Evolutionary conservation across 306 rosid species (phyloP).

Genomic region (Nissolia schottii): DNA sequence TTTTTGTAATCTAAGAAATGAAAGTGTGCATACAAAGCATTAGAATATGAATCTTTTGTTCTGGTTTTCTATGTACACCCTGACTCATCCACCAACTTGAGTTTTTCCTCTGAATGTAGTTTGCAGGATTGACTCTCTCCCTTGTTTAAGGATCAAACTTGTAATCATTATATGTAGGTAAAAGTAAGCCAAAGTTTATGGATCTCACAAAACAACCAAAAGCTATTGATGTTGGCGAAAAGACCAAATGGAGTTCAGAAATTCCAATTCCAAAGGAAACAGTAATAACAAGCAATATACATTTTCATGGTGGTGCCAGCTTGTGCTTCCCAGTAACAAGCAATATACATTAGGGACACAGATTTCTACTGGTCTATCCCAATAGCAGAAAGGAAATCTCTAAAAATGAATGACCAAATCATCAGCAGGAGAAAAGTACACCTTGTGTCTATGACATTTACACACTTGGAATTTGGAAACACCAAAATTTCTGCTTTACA

Average conservation of each 20-base stretch:
- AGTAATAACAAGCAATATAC: neutral
- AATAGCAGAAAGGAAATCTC: neutral
- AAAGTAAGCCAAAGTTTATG: neutral
- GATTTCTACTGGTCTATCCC: neutral
- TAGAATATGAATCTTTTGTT: neutral
- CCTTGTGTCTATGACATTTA: neutral
- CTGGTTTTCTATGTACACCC: neutral
- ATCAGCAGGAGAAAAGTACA: neutral
- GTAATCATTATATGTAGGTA: neutral
- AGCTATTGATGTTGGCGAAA: neutral
- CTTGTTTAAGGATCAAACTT: neutral
- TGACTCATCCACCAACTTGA: neutral
- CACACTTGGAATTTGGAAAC: slow-evolving; percentile 4
- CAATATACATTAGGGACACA: neutral
- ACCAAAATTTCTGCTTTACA: neutral
- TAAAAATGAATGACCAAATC: neutral
- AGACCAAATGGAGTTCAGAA: neutral
- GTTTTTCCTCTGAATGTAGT: neutral
- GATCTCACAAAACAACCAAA: neutral
- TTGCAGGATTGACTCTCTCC: neutral
- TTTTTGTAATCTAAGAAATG: neutral
- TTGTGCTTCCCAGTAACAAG: neutral
- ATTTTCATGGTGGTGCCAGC: neutral
- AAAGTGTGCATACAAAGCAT: slow-evolving; percentile 8
- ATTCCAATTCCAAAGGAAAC: neutral